Percentiles rank a stretch among this genome's conserved stretches.
Evolutionary conservation across 1,284 basidiomycete species (phyloP).

Genomic region (Xanthoconium separans): DNA sequence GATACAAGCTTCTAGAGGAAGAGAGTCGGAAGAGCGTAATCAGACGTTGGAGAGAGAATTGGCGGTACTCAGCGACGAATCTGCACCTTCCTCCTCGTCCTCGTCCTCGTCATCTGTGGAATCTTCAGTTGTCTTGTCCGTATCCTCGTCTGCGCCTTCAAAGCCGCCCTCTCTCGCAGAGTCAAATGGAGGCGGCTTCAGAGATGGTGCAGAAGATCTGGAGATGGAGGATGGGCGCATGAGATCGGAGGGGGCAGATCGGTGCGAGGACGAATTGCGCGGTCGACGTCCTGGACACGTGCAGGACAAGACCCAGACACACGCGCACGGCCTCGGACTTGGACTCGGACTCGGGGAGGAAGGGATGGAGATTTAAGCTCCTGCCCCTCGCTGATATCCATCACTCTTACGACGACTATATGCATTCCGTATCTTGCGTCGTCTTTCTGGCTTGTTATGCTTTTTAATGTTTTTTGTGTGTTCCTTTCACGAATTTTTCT

Average conservation of each 20-base stretch:
- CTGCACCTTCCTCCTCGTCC: constrained; percentile 14
- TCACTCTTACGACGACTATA: not conserved
- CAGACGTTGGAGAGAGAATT: constrained; percentile 28
- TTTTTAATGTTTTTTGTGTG: not conserved
- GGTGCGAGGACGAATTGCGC: constrained; percentile 12
- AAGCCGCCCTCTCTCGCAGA: constrained; percentile 16
- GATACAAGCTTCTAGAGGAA: constrained; percentile 71
- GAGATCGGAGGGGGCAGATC: not conserved
- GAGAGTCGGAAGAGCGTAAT: constrained; percentile 61
- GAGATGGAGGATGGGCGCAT: constrained; percentile 23
- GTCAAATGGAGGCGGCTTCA: not conserved
- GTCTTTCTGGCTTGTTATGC: constrained; percentile 1
- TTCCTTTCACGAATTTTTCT: too few relatives aligned
- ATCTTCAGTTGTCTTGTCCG: constrained; percentile 1
- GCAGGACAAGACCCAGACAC: constrained; percentile 16
- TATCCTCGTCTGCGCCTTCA: constrained; percentile 14
- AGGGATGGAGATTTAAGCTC: constrained; percentile 20
- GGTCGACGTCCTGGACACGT: constrained; percentile 20
- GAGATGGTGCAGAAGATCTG: constrained; percentile 11
- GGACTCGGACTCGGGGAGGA: constrained; percentile 9
- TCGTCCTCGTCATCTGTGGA: constrained; percentile 5
- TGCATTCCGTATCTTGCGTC: not conserved
- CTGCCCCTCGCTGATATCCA: not conserved
- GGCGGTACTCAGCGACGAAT: constrained; percentile 20
- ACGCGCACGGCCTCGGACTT: not conserved